These are phyloP conservation scores for Conringia planisiliqua DNA, from an alignment of 345 rosid species.

Conservation along the genomic window DNA sequence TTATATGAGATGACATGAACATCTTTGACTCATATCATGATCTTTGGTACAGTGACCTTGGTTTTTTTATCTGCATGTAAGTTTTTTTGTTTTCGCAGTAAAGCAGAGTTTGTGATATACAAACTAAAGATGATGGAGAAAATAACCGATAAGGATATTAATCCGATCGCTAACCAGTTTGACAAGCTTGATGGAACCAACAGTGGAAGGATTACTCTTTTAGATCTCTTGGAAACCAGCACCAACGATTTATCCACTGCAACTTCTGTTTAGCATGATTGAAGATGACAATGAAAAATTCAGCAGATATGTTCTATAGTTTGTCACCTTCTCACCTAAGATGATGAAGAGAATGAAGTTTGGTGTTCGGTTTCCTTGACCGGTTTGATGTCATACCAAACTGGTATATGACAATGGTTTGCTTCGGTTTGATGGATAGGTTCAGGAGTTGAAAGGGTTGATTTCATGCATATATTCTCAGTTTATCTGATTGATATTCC, in stretches of 20 bases:
- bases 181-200: conserved; percentile 66
- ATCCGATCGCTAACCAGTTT: conserved; percentile 52
- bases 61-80: not conserved
- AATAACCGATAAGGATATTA: conserved; percentile 60
- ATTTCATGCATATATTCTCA: not conserved
- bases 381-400: not conserved
- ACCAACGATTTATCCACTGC: conserved; percentile 1
- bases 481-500: not conserved
- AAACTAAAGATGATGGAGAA: conserved; percentile 76
- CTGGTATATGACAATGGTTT: not conserved
- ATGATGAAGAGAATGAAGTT: not conserved
- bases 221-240: conserved; percentile 54
- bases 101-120: conserved; percentile 75
- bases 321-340: not conserved
- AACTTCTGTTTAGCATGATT: conserved; percentile 9
- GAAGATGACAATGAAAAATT: not conserved
- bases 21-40: not conserved
- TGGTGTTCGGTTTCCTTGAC: not conserved
- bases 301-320: too few relatives aligned
- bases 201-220: conserved; percentile 72
- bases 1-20: not conserved
- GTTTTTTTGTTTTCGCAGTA: conserved; percentile 35
- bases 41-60: not conserved
- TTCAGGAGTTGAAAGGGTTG: not conserved
- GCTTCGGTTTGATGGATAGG: not conserved